Percentiles rank a stretch among this genome's conserved stretches.
These are phyloP conservation scores for Globisporangium apiculatum DNA, from an alignment of 352 stramenopile species.

Conservation along the genomic window DNA sequence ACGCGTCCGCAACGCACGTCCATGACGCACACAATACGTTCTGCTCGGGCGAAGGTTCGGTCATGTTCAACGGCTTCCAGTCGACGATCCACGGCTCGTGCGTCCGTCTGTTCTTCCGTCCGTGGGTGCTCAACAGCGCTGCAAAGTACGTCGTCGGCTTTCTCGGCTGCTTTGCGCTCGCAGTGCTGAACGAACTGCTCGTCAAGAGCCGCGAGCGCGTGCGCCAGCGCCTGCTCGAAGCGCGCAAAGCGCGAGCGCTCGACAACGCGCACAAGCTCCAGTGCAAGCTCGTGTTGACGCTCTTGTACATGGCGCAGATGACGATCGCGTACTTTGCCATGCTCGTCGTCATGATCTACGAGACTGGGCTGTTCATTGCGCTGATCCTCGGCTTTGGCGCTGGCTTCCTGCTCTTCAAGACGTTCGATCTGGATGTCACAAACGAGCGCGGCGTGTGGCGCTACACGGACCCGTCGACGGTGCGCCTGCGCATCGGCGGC, in stretches of 20 bases:
- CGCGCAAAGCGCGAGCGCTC: conserved; percentile 21
- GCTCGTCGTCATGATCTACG: conserved; percentile 81
- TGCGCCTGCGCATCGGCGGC: conserved; percentile 75
- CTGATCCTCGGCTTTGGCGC: conserved; percentile 62
- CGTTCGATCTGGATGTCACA: conserved; percentile 58
- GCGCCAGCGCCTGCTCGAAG: conserved; percentile 34
- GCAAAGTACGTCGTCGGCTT: conserved; percentile 74
- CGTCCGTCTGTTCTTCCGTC: conserved; percentile 68
- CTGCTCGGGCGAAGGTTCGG: conserved; percentile 56
- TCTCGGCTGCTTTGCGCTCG: conserved; percentile 54
- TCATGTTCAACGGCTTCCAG: conserved; percentile 84
- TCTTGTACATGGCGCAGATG: conserved; percentile 79
- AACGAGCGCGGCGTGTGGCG: conserved; percentile 65
- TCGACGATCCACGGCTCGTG: conserved; percentile 65
- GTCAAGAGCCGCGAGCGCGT: conserved; percentile 46
- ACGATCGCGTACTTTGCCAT: conserved; percentile 78
- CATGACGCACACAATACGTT: conserved; percentile 24
- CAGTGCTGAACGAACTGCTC: conserved; percentile 59
- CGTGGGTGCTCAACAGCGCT: conserved; percentile 67
- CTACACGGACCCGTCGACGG: conserved; percentile 61
- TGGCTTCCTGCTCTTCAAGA: conserved; percentile 71
- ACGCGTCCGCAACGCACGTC: conserved; percentile 13
- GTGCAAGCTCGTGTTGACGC: conserved; percentile 52
- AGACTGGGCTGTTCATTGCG: conserved; percentile 66
- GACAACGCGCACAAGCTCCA: conserved; percentile 55